Evolutionary conservation across 148 eudicot genomes (phyloP), one percentile per base, ranked within the genome.

Genomic region (Nepenthes mirabilis): DNA sequence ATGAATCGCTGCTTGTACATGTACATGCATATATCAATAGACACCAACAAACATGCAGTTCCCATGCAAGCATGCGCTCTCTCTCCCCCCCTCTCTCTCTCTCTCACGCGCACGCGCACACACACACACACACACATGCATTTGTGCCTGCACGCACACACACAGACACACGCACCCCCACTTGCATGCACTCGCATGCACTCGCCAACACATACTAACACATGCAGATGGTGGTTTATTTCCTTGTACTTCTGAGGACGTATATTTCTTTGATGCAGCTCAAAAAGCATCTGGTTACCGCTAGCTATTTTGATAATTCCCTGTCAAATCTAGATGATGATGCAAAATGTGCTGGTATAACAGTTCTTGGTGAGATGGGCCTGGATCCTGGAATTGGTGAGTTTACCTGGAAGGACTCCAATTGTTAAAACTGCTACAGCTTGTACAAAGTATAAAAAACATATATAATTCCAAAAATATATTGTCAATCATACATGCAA

Each of bases 351-450:
- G 88, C 91, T 65, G 95, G 83, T 52, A 70, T 89, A 59, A 89
- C 91, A 34, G 83, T 94, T 74, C 83, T 94, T 62, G 94, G 99
- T 45, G 97, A 94, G 77, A 93, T 93, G 97, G 99, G 97, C 37
- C 78, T 94, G 79, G 99, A 94, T 68, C 99, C 99, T 62, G 99
- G 99, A 72, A 94, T 94, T 76, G 99, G 99, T 86, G 81, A 73
- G 69, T 64, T 33, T 57, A 34, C 7, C 48, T 43, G 14, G 9
- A 34, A 33, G 5, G 8, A 2, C 33, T 55, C 2, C 33, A 9
- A 8, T 11, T 49, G 14, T 11, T 11, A 49, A 2, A 49, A 11
- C 52, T 5, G 13, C 52, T 49, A 6, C n/a, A 6, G 6, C 52
- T 49, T 49, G 10, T 10, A 49, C 48, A 49, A 40, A 3, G 45